phyloP scores from a whole-genome alignment of 2,329 filamentous ascomycete genomes.

The Acephala macrosclerotiorum region DNA sequence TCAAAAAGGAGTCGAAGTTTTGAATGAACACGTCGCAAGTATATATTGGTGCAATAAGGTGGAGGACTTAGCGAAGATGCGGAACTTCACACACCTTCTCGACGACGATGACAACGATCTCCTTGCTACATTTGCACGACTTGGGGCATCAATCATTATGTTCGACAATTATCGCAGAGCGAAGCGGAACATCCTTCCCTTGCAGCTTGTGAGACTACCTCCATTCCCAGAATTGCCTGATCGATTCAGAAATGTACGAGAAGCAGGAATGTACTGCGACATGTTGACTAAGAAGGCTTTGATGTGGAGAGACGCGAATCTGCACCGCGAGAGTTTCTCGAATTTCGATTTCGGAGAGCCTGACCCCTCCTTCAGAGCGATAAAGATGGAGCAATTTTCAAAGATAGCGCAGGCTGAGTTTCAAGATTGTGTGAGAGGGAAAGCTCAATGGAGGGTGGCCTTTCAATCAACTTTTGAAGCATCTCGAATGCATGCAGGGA shows the following conservation, averaged over 20 bases:
- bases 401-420: background rate
- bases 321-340: background rate
- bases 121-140: background rate
- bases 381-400: slow-evolving; percentile 1
- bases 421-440: background rate
- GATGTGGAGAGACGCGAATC: slow-evolving; percentile 1
- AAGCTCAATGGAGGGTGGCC: background rate
- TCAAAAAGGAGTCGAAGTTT: background rate
- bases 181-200: background rate
- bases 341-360: slow-evolving; percentile 3
- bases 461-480: background rate
- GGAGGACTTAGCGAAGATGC: background rate
- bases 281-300: background rate
- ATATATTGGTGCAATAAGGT: background rate
- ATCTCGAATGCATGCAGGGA: background rate
- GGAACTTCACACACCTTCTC: background rate
- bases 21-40: background rate
- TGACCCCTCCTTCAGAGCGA: background rate
- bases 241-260: background rate
- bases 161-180: background rate
- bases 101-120: slow-evolving; percentile 1
- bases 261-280: slow-evolving; percentile 8
- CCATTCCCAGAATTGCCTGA: background rate
- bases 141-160: background rate
- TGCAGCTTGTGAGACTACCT: slow-evolving; percentile 5